These are phyloP conservation scores for Ophiosphaerella korrae DNA, from an alignment of 2,329 filamentous ascomycete genomes.

Conservation along the genomic window DNA sequence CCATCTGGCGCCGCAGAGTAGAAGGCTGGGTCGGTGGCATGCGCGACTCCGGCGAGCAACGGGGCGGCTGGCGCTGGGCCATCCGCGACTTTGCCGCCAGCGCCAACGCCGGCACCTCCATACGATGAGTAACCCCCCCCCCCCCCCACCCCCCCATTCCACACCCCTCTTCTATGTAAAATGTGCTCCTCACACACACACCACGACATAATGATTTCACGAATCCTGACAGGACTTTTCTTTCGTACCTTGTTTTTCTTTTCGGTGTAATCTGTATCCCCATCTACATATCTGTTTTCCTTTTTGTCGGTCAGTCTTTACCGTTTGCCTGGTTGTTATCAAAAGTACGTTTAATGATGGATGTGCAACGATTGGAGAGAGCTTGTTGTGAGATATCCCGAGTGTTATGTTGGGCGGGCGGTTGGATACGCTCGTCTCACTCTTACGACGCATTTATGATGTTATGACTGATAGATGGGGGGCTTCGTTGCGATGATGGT, in stretches of 20 bases:
- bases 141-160: background rate
- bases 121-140: conserved; percentile 24
- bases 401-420: conserved; percentile 41
- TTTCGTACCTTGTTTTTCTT: too few relatives aligned
- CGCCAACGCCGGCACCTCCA: conserved; percentile 22
- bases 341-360: conserved; percentile 7
- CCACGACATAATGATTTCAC: background rate
- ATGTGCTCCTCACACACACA: too few relatives aligned
- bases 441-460: conserved; percentile 44
- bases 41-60: conserved; percentile 48
- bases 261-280: too few relatives aligned
- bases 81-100: conserved; percentile 57
- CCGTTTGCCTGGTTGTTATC: background rate
- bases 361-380: background rate
- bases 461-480: conserved; percentile 22
- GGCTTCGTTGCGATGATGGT: conserved; percentile 5
- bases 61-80: conserved; percentile 75
- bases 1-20: conserved; percentile 86
- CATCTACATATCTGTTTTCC: background rate
- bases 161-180: conserved; percentile 10
- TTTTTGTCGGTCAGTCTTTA: background rate
- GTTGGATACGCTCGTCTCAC: conserved; percentile 36
- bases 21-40: conserved; percentile 77
- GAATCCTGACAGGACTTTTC: background rate
- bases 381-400: conserved; percentile 37